phyloP scores from a whole-genome alignment of 306 rosid genomes.

The Casuarina glauca region DNA sequence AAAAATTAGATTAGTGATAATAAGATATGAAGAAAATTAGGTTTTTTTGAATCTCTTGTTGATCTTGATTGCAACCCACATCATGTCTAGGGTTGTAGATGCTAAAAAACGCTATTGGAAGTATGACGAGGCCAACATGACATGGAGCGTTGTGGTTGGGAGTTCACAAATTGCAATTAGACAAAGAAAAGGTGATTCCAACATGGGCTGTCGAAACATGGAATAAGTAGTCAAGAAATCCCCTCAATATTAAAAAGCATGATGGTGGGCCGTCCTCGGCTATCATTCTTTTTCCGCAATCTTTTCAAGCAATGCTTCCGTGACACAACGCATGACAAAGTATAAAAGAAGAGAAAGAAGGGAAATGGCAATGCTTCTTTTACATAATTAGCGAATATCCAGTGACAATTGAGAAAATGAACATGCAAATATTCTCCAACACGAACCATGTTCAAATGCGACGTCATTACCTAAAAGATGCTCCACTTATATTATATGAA shows the following conservation, averaged over 20 bases:
- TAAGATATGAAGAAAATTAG: too few species aligned
- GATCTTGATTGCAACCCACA: too few species aligned
- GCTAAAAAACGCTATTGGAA: not conserved
- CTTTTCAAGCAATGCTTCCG: not conserved
- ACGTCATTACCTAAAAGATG: conserved; percentile 9
- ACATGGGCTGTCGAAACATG: conserved; percentile 14
- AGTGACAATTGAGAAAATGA: conserved; percentile 7
- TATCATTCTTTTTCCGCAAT: not conserved
- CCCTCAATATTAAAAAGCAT: not conserved
- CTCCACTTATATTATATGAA: conserved; percentile 14
- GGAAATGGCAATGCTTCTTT: too few species aligned
- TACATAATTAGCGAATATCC: not conserved
- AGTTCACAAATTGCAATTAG: not conserved
- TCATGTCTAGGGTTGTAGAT: too few species aligned
- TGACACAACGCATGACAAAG: not conserved
- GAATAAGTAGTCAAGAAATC: not conserved
- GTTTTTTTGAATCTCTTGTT: too few species aligned
- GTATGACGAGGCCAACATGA: not conserved
- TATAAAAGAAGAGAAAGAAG: too few species aligned
- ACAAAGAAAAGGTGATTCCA: conserved; percentile 12
- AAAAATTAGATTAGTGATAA: too few species aligned
- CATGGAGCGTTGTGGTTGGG: not conserved
- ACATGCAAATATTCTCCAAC: conserved; percentile 33
- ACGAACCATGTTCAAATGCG: conserved; percentile 16
- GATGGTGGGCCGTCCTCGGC: not conserved